Conservation (phyloP, 1,139 yeast species). For the Blastobotrys elegans region DNA sequence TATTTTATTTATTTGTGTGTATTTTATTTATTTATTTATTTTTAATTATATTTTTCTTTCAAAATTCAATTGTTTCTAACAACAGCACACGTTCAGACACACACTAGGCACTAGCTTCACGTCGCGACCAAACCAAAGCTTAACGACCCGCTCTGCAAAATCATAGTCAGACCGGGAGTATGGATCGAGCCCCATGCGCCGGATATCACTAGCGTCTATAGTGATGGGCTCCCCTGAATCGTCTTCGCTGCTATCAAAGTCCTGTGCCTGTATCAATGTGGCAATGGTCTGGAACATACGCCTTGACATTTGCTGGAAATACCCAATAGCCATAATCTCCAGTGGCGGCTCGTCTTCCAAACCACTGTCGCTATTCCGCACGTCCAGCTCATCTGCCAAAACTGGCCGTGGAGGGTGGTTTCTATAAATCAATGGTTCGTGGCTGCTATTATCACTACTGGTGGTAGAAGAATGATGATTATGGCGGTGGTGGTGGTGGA, state of each 20-base stretch:
- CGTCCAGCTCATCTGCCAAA: background rate
- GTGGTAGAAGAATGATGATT: background rate
- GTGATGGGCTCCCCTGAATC: constrained; percentile 31
- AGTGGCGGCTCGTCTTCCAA: constrained; percentile 10
- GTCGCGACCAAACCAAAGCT: constrained; percentile 49
- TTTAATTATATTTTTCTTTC: background rate
- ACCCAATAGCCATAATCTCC: constrained; percentile 27
- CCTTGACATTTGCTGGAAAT: constrained; percentile 30
- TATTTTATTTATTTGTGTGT: constrained; percentile 7
- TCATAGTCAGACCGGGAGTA: constrained; percentile 52
- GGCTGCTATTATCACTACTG: background rate
- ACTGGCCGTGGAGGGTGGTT: background rate
- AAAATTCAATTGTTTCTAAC: background rate
- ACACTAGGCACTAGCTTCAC: background rate
- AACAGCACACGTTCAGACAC: background rate
- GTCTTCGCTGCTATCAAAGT: constrained; percentile 16
- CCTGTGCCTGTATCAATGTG: constrained; percentile 20
- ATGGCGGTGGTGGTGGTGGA: background rate
- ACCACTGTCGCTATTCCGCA: background rate
- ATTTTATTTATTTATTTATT: constrained; percentile 3
- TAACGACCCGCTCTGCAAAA: constrained; percentile 51
- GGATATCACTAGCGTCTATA: constrained; percentile 42
- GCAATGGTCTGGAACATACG: constrained; percentile 24
- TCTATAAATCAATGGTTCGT: background rate
- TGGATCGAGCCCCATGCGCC: constrained; percentile 74